Evolutionary conservation across 495 filamentous ascomycete species (phyloP).

Genomic region (Corynascus novoguineensis): DNA sequence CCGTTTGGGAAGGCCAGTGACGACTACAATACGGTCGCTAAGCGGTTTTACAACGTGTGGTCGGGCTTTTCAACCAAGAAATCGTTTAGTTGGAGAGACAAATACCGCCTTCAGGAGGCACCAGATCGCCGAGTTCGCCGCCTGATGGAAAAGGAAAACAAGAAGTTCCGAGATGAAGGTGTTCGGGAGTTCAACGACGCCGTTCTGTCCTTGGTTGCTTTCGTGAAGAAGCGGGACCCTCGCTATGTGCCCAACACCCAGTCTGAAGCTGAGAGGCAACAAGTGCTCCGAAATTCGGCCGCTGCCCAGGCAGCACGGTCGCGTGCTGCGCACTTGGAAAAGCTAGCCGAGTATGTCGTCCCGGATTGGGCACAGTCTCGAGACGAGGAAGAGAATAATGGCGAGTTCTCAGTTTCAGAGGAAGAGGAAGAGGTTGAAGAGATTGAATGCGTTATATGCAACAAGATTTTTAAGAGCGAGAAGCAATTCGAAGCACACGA

Average conservation of each 20-base stretch:
- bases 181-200: conserved; percentile 88
- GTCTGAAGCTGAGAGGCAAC: conserved; percentile 74
- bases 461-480: conserved; percentile 90
- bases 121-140: conserved; percentile 79
- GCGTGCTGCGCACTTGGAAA: conserved; percentile 73
- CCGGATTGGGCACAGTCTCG: conserved; percentile 73
- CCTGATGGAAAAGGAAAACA: conserved; percentile 94
- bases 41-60: conserved; percentile 80
- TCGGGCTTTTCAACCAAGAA: conserved; percentile 76
- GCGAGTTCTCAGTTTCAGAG: conserved; percentile 41
- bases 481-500: conserved; percentile 91
- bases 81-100: conserved; percentile 82
- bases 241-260: conserved; percentile 64
- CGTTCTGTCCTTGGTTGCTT: conserved; percentile 77
- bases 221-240: conserved; percentile 89
- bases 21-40: conserved; percentile 63
- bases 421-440: conserved; percentile 57
- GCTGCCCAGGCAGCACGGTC: conserved; percentile 80
- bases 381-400: conserved; percentile 35
- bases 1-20: conserved; percentile 68
- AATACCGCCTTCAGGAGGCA: conserved; percentile 73
- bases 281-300: conserved; percentile 68
- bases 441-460: conserved; percentile 87
- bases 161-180: conserved; percentile 71
- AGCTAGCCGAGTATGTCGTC: conserved; percentile 55